Evolutionary conservation across 352 stramenopile genomes (phyloP), one percentile per base, ranked within the genome.

Genomic region (Globisporangium emineosum): DNA sequence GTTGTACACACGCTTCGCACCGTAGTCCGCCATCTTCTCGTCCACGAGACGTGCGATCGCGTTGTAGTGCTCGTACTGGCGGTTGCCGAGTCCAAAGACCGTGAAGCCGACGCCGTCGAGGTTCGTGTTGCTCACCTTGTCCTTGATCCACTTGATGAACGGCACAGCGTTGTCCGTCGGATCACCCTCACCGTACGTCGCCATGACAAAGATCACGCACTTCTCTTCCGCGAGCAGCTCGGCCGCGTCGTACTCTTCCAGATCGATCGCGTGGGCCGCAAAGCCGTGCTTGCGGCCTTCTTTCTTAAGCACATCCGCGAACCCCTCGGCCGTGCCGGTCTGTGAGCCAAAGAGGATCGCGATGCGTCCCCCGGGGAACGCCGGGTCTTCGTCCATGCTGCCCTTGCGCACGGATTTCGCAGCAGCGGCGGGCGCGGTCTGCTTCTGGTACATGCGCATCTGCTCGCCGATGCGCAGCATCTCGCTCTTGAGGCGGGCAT

Each of bases 41-140:
- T 99, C 84, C 32, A 97, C 86, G 25, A 91, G 78, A n/a, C 96
- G 96, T 5, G 94, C 96, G 72, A 98, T 97, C 51, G 88, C 83
- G 72, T 99, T 99, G 81, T 96, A 99, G 73, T 99, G 92, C 68
- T 99, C 97, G 72, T 99, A 99, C 77, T 99, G 92, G 30, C 76
- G 93, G 77, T 99, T 99, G 27, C 98, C 98, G 0, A 99, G 82
- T 3, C 97, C 98, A 86, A 99, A 99, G 19, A 99, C 97, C 50
- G 91, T 89, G 76, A 86, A 99, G 13, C 91, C 64, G 13, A 99
- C 76, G 21, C 76, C 78, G 5, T 57, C 7, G 8, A 98, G 75
- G 54, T 60, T 58, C 5, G 78, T 62, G 37, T 53, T 57, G 5
- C 80, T 63, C 42, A 55, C 71, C 58, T 89, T 85, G 40, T 90